Conservation (phyloP, 2,329 filamentous ascomycete species). For the Diaporthe aspalathi region DNA sequence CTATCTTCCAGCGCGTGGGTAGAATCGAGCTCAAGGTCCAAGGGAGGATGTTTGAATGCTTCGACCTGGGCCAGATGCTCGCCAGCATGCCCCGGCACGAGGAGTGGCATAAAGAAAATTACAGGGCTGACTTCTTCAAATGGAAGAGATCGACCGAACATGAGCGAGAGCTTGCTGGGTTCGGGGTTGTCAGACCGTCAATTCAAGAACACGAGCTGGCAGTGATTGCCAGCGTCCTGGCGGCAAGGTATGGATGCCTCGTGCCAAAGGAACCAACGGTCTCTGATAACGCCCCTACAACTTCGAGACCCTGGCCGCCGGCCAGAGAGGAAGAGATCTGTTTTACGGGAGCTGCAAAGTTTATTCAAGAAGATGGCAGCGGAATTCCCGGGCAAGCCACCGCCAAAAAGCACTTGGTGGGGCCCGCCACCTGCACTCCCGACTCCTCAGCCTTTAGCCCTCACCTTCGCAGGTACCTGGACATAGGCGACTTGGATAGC, state of each 20-base stretch:
- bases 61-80: background rate
- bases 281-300: background rate
- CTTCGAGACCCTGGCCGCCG: too few relatives aligned
- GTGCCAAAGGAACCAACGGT: too few relatives aligned
- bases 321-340: background rate
- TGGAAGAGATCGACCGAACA: background rate
- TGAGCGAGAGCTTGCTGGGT: background rate
- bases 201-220: background rate
- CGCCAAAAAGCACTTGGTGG: too few relatives aligned
- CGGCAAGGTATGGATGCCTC: background rate
- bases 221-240: background rate
- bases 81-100: background rate
- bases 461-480: too few relatives aligned
- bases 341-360: background rate
- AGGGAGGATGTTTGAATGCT: background rate
- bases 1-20: background rate
- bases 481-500: too few relatives aligned
- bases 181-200: background rate
- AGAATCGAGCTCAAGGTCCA: background rate
- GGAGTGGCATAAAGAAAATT: fast-evolving
- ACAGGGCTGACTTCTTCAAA: background rate
- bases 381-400: background rate
- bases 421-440: too few relatives aligned
- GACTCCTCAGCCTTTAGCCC: too few relatives aligned
- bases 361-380: background rate